Evolutionary conservation across 2,329 filamentous ascomycete genomes (phyloP), one percentile per base, ranked within the genome.

Genomic region (Trichophaea hybrida): DNA sequence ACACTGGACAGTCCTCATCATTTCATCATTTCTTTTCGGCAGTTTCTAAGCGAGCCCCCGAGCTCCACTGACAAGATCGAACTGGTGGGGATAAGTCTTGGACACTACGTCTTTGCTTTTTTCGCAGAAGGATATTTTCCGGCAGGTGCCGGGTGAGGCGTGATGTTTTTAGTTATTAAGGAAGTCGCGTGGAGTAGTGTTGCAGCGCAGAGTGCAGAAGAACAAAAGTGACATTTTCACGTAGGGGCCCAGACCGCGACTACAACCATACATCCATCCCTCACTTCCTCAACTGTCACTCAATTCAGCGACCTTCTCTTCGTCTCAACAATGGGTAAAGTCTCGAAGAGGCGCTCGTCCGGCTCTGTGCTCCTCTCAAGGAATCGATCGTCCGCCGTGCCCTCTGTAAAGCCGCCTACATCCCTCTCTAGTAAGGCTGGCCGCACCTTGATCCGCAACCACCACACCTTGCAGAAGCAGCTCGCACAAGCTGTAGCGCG

Each of bases 371-470:
- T 66, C 12, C 56, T 66, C 32, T 65, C 64, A 53, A 57, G 64
- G 55, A 55, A 59, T 57, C 63, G 57, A 52, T 53, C 37, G 53
- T 15, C 51, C 4, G 51, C 24, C n/a, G 4, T 33, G 73, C 58
- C 69, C 69, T 52, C 63, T 71, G 4, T 79, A 76, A 66, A 78
- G 73, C 43, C 68, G 80, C 40, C 74, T 6, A 76, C 75, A 63
- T 78, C 81, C 5, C 82, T 85, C 67, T 81, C 82, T 2, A 78
- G 82, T 61, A 84, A 81, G 69, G 78, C 81, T 32, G 84, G 81
- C 49, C 78, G 82, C 67, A 73, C 75, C 34, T 74, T 85, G 63
- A 86, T 86, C 72, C 83, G 83, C 70, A 76, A 75, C 46, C 80
- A 83, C 63, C 83, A 86, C 68, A 78, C 81, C 48, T 71, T 85